Percentiles rank a stretch among this genome's conserved stretches.
Conservation (phyloP, 805 yeast genomes). For the Myxozyma lipomycoides region DNA sequence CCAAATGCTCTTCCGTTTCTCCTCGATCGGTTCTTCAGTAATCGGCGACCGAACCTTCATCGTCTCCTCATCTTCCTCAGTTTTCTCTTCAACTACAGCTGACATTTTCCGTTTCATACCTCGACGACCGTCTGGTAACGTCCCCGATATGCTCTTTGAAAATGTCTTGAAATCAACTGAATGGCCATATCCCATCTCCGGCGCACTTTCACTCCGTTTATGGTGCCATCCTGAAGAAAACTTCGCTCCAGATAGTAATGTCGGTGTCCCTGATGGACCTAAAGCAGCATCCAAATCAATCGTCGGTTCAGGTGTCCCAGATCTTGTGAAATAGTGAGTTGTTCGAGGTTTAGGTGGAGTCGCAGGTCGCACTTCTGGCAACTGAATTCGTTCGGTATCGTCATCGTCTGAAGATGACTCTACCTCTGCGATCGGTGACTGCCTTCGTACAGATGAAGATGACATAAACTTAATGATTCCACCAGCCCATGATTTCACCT, state of each 20-base stretch:
- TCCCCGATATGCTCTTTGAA: conserved; percentile 9
- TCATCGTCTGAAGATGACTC: conserved; percentile 12
- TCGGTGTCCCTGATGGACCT: conserved; percentile 38
- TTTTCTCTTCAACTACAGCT: conserved; percentile 30
- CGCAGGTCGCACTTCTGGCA: conserved; percentile 18
- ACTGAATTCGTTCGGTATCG: conserved; percentile 1
- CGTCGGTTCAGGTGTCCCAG: conserved; percentile 48
- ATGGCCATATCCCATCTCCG: conserved; percentile 40
- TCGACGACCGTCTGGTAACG: conserved; percentile 14
- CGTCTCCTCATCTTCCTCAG: conserved; percentile 6
- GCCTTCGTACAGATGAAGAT: conserved; percentile 30
- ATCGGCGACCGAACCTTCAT: neutral
- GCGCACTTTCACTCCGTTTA: conserved; percentile 56
- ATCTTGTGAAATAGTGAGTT: conserved; percentile 19
- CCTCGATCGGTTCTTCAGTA: neutral
- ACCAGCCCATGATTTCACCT: conserved; percentile 40
- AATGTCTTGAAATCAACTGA: conserved; percentile 20
- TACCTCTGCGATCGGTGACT: neutral
- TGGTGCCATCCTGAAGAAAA: conserved; percentile 34
- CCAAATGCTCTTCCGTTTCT: conserved; percentile 21
- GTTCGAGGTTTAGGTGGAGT: conserved; percentile 30
- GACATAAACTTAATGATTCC: conserved; percentile 30
- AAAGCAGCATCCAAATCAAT: conserved; percentile 56
- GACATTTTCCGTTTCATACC: conserved; percentile 34
- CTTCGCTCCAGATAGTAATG: conserved; percentile 17